Evolutionary conservation across 768 basidiomycete species (phyloP), one percentile per base, ranked within the genome.

Genomic region (Termitomyces eurrhizus): DNA sequence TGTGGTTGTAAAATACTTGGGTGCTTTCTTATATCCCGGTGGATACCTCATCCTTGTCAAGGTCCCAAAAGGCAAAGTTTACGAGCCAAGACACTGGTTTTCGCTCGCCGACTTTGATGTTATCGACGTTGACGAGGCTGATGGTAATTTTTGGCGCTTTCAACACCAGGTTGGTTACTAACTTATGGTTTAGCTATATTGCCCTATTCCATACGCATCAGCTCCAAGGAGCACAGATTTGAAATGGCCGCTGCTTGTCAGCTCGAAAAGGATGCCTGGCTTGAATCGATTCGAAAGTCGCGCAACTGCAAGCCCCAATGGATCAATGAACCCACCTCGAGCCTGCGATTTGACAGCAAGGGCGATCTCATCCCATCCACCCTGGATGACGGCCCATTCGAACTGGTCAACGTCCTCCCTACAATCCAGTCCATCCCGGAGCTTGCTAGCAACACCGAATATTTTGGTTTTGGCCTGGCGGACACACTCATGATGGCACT

Each of bases 71-170:
- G 80, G 83, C 60, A 91, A 81, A 70, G 78, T 78, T 37, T 99
- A 97, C 68, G 93, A 95, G 67, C 87, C 93, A 18, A 84, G 81
- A 62, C 90, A 96, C 70, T 98, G 94, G 90, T 89, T 98, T 67
- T 83, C 86, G 44, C 75, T 97, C 24, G 79, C 81, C 49, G 83
- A 84, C 21, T 91, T 92, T 65, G 86, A 90, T 56, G 65, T 95
- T 42, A 74, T 80, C 14, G 90, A 92, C 59, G 78, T 85, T 18
- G 82, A 81, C 39, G 84, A 86, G 32, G 86, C 87, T 57, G 88
- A 92, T 71, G 88, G 94, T 96, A 66, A 64, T 89, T 81, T 24
- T n/a, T 46, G 29, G 48, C 7, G 18, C 12, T 29, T 42, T 8
- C 13, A 18, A 4, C 33, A 13, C 46, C 60, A 26, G 0, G n/a